phyloP scores from a whole-genome alignment of 495 filamentous ascomycete species.

The Apiosordaria backusii region DNA sequence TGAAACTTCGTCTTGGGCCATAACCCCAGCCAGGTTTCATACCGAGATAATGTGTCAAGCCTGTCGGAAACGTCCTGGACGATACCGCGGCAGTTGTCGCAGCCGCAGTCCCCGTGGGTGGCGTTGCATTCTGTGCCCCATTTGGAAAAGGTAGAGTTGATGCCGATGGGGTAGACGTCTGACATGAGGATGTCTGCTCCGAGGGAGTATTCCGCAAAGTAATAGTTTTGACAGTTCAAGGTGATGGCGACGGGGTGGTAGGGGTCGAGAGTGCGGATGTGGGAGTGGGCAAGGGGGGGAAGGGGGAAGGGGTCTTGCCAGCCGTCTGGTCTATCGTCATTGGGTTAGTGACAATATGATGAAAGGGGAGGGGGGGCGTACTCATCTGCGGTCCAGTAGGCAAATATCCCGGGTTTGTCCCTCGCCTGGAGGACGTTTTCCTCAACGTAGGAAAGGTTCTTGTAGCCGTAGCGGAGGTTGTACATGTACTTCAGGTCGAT shows the following conservation, averaged over 20 bases:
- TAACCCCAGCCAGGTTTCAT: conserved; percentile 43
- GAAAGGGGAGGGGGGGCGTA: not conserved
- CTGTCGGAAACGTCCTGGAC: conserved; percentile 55
- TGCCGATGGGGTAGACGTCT: conserved; percentile 64
- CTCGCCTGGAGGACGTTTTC: conserved; percentile 52
- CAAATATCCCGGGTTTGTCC: conserved; percentile 52
- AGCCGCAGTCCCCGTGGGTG: conserved; percentile 69
- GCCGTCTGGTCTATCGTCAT: conserved; percentile 51
- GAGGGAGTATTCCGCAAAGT: conserved; percentile 57
- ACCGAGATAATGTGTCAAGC: conserved; percentile 47
- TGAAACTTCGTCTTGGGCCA: conserved; percentile 56
- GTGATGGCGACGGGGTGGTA: conserved; percentile 66
- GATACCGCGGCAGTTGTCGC: conserved; percentile 60
- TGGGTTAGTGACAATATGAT: not conserved
- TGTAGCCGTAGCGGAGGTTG: conserved; percentile 59
- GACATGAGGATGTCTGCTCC: conserved; percentile 65
- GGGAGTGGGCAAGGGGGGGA: conserved; percentile 32
- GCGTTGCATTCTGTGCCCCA: conserved; percentile 57
- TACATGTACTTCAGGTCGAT: conserved; percentile 62
- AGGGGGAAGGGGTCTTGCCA: conserved; percentile 55
- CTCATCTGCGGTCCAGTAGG: conserved; percentile 68
- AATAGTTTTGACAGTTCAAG: conserved; percentile 69
- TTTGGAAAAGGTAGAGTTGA: conserved; percentile 51
- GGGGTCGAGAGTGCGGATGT: conserved; percentile 57
- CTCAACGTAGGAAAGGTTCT: conserved; percentile 51